Conservation (phyloP, 371 early-diverging fungal genomes). For the Mortierella sp. region DNA sequence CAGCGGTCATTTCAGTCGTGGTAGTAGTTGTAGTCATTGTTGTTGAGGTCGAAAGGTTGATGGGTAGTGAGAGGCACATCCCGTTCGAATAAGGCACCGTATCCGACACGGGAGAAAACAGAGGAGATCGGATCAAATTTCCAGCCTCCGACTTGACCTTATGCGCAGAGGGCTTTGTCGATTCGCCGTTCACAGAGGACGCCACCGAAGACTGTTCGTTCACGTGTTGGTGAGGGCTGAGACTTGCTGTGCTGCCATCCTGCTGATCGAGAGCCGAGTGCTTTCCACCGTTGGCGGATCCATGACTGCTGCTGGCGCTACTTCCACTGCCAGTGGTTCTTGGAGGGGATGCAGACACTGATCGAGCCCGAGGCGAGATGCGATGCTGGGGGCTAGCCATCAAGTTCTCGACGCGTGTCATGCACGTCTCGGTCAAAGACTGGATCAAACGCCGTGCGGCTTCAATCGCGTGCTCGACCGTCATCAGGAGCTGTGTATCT, state of each 20-base stretch:
- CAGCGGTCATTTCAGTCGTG: conserved; percentile 12
- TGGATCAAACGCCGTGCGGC: conserved; percentile 49
- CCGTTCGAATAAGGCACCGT: conserved; percentile 44
- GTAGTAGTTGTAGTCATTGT: conserved; percentile 14
- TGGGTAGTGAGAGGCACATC: conserved; percentile 40
- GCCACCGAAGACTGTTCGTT: conserved; percentile 21
- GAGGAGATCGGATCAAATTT: conserved; percentile 29
- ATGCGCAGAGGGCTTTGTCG: background rate
- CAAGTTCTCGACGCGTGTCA: conserved; percentile 39
- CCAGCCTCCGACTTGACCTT: conserved; percentile 21
- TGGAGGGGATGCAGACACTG: conserved; percentile 48
- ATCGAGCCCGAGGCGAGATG: conserved; percentile 26
- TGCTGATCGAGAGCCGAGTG: conserved; percentile 14
- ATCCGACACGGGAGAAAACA: conserved; percentile 36
- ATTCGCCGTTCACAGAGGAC: background rate
- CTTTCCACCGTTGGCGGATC: conserved; percentile 11
- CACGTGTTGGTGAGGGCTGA: conserved; percentile 43
- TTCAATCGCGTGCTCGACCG: conserved; percentile 50
- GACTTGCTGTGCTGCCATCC: background rate
- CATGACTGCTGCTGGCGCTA: conserved; percentile 13
- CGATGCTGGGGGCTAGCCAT: conserved; percentile 34
- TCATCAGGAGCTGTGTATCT: conserved; percentile 36
- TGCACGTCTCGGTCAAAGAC: conserved; percentile 45
- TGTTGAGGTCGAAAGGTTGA: conserved; percentile 11
- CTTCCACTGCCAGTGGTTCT: conserved; percentile 33